Evolutionary conservation across 345 rosid species (phyloP), one percentile per base, ranked within the genome.

Genomic region (Populus nigra): DNA sequence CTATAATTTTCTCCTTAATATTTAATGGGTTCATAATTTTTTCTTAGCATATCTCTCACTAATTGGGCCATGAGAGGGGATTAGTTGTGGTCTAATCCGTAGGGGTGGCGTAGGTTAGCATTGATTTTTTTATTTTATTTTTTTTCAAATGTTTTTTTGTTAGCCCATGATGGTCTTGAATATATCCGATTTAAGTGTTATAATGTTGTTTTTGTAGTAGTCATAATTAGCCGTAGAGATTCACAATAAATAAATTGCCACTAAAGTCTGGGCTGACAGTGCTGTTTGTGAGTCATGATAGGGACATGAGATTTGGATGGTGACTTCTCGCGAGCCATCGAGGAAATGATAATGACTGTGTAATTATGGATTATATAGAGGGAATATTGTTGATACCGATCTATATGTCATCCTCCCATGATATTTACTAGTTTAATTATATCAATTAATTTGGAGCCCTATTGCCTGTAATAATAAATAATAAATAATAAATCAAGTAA

Each of bases 271-370:
- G 66, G 25, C 25, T 36, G 66, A 36, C 18, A 47, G 65, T 39
- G 62, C 15, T 29, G 31, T 33, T 13, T 47, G 12, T n/a, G 17
- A 5, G 23, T 35, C 59, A 53, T 1, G 78, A 76, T 11, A 68
- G 27, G 55, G 73, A 55, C 55, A 20, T 66, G 50, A 66, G 65
- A 75, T 75, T 65, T 29, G 31, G 71, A 75, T 66, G 62, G 29
- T 33, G 77, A 67, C 72, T 49, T 75, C 16, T 43, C 36, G n/a
- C 43, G 61, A 59, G 29, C 65, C n/a, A n/a, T 0, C 1, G 15
- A 59, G 8, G 15, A 8, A 1, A 59, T 7, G 22, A 55, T n/a
- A 22, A 8, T 43, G 15, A 43, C 47, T 43, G 15, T 43, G 0
- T 43, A 43, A 43, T 10, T 43, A 41, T 33, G 36, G 36, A 33